Evolutionary conservation across 2,329 filamentous ascomycete species (phyloP).

Genomic region (Phoma sp.): DNA sequence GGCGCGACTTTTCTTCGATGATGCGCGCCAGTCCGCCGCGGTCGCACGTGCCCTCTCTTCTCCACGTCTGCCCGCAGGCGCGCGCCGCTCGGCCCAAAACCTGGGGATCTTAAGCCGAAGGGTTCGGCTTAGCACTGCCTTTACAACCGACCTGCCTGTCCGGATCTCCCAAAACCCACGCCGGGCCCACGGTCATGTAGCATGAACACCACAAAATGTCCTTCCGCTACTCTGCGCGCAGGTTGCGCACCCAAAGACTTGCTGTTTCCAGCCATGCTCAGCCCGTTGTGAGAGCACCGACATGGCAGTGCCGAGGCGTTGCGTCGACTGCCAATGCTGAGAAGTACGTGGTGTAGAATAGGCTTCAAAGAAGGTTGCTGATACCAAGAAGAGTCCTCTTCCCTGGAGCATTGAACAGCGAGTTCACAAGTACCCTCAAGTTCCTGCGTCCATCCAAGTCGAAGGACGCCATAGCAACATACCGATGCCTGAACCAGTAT

Average conservation of each 20-base stretch:
- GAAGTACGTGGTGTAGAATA: conserved; percentile 54
- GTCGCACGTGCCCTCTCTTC: conserved; percentile 34
- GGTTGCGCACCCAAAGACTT: conserved; percentile 27
- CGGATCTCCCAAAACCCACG: conserved; percentile 30
- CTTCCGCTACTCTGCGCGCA: conserved; percentile 38
- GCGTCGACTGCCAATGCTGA: conserved; percentile 66
- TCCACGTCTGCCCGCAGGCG: not conserved
- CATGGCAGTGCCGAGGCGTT: conserved; percentile 57
- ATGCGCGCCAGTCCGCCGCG: conserved; percentile 18
- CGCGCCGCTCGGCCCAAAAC: conserved; percentile 1
- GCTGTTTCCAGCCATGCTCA: conserved; percentile 21
- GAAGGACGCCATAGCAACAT: conserved; percentile 82
- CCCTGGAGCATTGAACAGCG: conserved; percentile 92
- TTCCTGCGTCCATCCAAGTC: conserved; percentile 74
- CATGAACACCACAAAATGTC: conserved; percentile 36
- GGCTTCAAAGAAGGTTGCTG: not conserved
- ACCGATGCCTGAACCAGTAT: conserved; percentile 88
- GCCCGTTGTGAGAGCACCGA: conserved; percentile 19
- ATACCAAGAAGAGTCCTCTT: conserved; percentile 65
- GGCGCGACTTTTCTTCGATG: conserved; percentile 34
- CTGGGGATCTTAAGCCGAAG: conserved; percentile 26
- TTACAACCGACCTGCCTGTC: conserved; percentile 19
- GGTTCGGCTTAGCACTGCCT: conserved; percentile 8
- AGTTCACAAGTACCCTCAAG: conserved; percentile 79
- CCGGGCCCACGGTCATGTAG: conserved; percentile 30